phyloP scores from a whole-genome alignment of 169 alveolate species.

The Theileria equi region DNA sequence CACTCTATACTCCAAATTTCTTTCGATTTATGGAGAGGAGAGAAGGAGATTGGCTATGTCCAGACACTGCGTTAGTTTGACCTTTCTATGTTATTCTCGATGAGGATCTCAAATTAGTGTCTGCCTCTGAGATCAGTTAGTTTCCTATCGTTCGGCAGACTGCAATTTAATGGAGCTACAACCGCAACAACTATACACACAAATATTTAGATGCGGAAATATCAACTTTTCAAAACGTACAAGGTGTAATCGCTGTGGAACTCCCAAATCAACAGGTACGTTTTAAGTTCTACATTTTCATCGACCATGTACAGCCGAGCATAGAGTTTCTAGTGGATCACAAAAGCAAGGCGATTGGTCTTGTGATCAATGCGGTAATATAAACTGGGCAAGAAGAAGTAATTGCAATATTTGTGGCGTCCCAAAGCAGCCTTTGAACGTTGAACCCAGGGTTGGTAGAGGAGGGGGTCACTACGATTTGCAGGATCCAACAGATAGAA shows the following conservation, averaged over 20 bases:
- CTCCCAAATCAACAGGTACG: slow-evolving; percentile 62
- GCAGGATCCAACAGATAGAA: slow-evolving; percentile 71
- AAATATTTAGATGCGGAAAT: slow-evolving; percentile 67
- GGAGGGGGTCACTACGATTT: slow-evolving; percentile 81
- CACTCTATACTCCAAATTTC: not conserved
- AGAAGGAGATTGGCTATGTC: slow-evolving; percentile 55
- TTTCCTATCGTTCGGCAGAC: not conserved
- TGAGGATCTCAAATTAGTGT: no score
- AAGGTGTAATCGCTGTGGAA: slow-evolving; percentile 74
- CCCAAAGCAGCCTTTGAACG: not conserved
- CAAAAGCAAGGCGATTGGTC: slow-evolving; percentile 78
- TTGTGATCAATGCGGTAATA: slow-evolving; percentile 81
- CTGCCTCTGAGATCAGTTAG: not conserved
- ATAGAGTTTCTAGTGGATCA: not conserved
- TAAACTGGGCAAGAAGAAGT: slow-evolving; percentile 81
- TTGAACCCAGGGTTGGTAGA: slow-evolving; percentile 71
- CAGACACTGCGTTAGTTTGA: slow-evolving; percentile 37
- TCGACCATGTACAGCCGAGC: not conserved
- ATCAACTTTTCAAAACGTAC: slow-evolving; percentile 77
- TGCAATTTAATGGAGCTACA: not conserved
- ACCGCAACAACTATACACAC: not conserved
- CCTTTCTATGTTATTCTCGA: not conserved
- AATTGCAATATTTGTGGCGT: slow-evolving; percentile 80
- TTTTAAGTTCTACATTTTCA: not conserved
- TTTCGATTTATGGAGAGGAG: slow-evolving; percentile 23